Percentiles rank a stretch among this genome's conserved stretches.
Conservation (phyloP, 305 asterid genomes). For the Fraxinus paxiana region DNA sequence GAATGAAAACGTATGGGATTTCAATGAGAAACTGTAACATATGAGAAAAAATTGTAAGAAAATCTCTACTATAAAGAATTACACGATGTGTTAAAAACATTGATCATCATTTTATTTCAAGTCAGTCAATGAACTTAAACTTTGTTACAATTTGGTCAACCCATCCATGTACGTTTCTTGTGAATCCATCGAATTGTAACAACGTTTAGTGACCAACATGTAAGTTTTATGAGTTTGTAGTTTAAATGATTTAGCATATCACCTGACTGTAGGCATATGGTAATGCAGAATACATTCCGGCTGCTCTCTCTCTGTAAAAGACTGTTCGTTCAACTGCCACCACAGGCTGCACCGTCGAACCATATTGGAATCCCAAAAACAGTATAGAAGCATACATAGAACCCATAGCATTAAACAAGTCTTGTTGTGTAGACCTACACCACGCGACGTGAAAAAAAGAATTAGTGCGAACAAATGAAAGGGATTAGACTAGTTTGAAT, state of each 20-base stretch:
- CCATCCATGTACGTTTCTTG: neutral
- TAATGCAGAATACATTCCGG: slow-evolving; percentile 60
- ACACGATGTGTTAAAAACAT: neutral
- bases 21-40: slow-evolving; percentile 36
- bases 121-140: neutral
- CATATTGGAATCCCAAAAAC: slow-evolving; percentile 51
- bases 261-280: slow-evolving; percentile 63
- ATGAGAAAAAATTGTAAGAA: neutral
- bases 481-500: neutral
- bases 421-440: slow-evolving; percentile 38
- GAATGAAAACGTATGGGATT: slow-evolving; percentile 42
- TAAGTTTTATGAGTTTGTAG: neutral
- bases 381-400: slow-evolving; percentile 46
- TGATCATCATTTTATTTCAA: neutral
- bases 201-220: neutral
- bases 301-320: slow-evolving; percentile 61
- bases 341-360: slow-evolving; percentile 55
- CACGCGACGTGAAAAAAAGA: neutral
- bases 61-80: neutral
- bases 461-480: neutral
- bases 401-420: slow-evolving; percentile 52
- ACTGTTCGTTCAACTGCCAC: slow-evolving; percentile 57
- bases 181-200: neutral
- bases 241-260: neutral
- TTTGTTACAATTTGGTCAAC: neutral